phyloP scores from a whole-genome alignment of 2,329 filamentous ascomycete species.

The Talaromyces sp. region DNA sequence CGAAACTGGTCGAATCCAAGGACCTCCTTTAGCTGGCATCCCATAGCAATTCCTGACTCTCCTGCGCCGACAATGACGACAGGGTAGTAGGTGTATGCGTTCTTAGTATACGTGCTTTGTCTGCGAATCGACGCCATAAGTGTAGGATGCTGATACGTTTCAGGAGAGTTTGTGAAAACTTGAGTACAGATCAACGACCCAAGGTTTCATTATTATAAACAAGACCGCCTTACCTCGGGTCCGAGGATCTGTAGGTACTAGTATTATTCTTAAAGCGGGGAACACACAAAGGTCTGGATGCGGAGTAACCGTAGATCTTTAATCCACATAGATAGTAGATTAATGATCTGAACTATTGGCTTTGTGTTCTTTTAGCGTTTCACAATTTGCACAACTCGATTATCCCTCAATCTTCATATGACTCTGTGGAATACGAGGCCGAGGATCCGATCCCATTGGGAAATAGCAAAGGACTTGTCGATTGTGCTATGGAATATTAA shows the following conservation, averaged over 20 bases:
- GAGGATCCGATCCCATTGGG: neutral
- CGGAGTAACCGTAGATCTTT: neutral
- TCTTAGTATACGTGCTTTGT: constrained; percentile 33
- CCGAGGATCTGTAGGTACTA: neutral
- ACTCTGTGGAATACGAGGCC: neutral
- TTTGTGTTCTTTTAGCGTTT: neutral
- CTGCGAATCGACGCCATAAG: constrained; percentile 32
- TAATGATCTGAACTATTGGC: neutral
- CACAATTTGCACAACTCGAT: neutral
- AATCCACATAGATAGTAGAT: neutral
- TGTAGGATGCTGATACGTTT: neutral
- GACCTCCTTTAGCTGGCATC: constrained; percentile 54
- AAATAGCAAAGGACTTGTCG: neutral
- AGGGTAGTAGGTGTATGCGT: constrained; percentile 44
- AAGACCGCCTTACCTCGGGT: neutral
- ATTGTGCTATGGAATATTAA: too few species aligned
- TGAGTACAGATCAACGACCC: neutral
- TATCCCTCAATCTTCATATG: neutral
- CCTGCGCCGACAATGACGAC: constrained; percentile 58
- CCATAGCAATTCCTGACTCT: constrained; percentile 59
- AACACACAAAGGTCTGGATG: neutral
- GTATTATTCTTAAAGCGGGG: neutral
- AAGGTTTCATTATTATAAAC: neutral
- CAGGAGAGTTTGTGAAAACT: neutral
- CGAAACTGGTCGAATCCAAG: constrained; percentile 56